Base-by-base conservation (phyloP, 345 rosid species). In the Microcos paniculata region DNA sequence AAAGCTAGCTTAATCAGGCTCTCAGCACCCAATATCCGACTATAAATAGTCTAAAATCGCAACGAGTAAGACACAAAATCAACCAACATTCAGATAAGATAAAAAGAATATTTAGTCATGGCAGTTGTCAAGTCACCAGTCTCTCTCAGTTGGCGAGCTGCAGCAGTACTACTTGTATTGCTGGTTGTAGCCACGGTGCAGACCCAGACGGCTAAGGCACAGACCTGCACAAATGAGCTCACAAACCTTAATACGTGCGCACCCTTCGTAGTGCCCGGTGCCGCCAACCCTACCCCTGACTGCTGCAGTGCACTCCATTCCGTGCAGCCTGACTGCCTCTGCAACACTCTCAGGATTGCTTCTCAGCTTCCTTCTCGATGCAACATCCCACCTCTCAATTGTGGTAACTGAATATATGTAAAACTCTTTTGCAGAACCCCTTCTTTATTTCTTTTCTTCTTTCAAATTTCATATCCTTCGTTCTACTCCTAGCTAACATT, bases 341-440 rank as follows among this genome's bases (percentile, higher is more conserved):
- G 99, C 88, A 91, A 64, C 94, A 91, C 99, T 46, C 72, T 94
- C 52, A 88, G 90, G 62, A 85, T 94, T 49, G 91, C 93, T 0
- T 78, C 92, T 49, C 88, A 86, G 55, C 95, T 94, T 71, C 98
- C 99, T 46, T 72, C 85, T 57, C 88, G 76, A 11, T 92, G 99
- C 90, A 88, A 76, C 75, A 70, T 92, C 73, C 91, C 95, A 26
- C 51, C 94, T 16, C 77, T 89, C 79, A 48, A 82, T 4, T 95
- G 98, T n/a, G 72, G 76, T 48, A 78, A 58, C 84, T 86, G 82
- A 35, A 35, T 35, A 78, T 26, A 31, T 35, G 69, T 64, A 46
- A 51, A 8, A 28, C 6, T 23, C n/a, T 15, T 13, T 13, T 2
- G 10, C 21, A 13, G 26, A 53, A 21, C 11, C 38, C 56, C n/a